A percentile compares a stretch with the other conserved stretches of the same genome.
Conservation (phyloP, 768 basidiomycete species). For the Tubosaeta brunneosetosa region DNA sequence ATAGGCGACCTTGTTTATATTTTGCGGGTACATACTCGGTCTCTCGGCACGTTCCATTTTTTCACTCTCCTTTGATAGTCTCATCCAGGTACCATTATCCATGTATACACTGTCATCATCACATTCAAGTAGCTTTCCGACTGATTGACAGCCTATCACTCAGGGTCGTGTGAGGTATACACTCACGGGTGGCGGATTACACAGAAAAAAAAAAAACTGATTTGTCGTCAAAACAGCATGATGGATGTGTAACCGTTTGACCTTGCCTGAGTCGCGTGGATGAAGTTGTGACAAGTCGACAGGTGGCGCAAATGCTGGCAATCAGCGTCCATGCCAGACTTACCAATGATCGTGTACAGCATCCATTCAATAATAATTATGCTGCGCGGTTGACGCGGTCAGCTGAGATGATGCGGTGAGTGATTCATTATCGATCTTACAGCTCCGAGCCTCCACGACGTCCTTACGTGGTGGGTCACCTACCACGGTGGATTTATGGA, state of each 20-base stretch:
- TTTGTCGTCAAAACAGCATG: slow-evolving; percentile 15
- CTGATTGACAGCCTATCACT: neutral
- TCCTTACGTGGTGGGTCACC: slow-evolving; percentile 9
- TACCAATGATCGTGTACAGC: slow-evolving; percentile 8
- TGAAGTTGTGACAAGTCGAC: neutral
- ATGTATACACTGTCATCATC: slow-evolving; percentile 16
- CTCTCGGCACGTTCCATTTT: slow-evolving; percentile 16
- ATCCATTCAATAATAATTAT: neutral
- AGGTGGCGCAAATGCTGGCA: slow-evolving; percentile 16
- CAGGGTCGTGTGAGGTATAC: slow-evolving; percentile 8
- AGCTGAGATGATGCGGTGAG: slow-evolving; percentile 18
- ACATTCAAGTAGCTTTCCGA: neutral
- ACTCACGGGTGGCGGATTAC: neutral
- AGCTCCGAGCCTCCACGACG: slow-evolving; percentile 19
- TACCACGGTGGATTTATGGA: slow-evolving; percentile 14
- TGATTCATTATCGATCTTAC: slow-evolving; percentile 8
- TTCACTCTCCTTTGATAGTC: slow-evolving; percentile 28
- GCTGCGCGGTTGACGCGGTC: slow-evolving; percentile 12
- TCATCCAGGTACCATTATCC: slow-evolving; percentile 22
- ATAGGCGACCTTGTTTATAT: slow-evolving; percentile 18
- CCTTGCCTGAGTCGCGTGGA: slow-evolving; percentile 22
- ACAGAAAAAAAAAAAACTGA: neutral
- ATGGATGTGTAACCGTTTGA: slow-evolving; percentile 7
- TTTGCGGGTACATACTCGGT: slow-evolving; percentile 6
- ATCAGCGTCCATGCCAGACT: slow-evolving; percentile 10